Base-by-base conservation (phyloP, 192 early-diverging fungal genomes). In the Coemansia sp. region DNA sequence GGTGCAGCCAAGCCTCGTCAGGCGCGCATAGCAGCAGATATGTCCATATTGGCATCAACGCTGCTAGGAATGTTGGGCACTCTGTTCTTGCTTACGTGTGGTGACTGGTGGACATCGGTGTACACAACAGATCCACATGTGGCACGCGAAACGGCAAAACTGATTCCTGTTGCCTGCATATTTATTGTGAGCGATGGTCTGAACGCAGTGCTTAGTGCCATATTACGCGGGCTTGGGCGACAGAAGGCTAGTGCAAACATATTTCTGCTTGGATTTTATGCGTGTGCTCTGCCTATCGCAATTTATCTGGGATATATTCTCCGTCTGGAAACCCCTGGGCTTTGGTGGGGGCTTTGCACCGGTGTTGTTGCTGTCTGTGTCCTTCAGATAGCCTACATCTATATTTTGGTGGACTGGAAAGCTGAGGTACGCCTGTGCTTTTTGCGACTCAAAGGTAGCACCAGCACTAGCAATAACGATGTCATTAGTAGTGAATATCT, bases 51-150 rank as follows among this genome's bases (percentile, higher is more conserved):
- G 0, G 69, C 87, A 30, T 70, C 88, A 0, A 53, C 85, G 2
- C 41, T 86, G 0, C 60, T 89, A 27, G 86, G 86, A 4, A 14
- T 57, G 1, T 17, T 58, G 23, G 54, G 60, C 1, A 38, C 59
- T 6, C 17, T 66, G 20, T 61, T 72, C 27, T 10, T 65, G 4
- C 33, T 37, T 5, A 28, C 66, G 20, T 55, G 20, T 20, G 58
- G 64, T 14, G 50, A 64, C 28, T 68, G 65, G 70, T 80, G 77
- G 77, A 71, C 48, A 10, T 70, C 63, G 25, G 47, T 89, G 4
- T 89, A 89, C 57, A 89, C 87, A 4, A 61, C 74, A 15, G 89
- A 94, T 55, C 64, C 73, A 0, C 83, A 83, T 0, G 90, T 98
- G 9, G 81, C 87, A 38, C 56, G 44, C 7, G 80, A 93, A 4